Evolutionary conservation across 2,329 filamentous ascomycete genomes (phyloP).

Genomic region (Trichoderma sp.): DNA sequence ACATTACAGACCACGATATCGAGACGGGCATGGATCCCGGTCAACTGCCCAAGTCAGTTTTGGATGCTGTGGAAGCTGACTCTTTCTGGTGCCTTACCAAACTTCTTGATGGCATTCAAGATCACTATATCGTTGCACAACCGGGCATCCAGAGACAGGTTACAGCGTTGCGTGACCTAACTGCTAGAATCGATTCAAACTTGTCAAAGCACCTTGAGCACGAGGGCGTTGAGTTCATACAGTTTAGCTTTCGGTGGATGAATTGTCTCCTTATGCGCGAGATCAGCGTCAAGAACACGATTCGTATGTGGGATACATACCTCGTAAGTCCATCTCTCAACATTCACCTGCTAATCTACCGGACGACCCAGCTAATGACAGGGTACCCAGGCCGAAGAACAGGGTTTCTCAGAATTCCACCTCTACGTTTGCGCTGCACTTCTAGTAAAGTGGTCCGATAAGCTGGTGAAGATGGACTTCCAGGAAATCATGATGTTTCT

Average conservation of each 20-base stretch:
- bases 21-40: slow-evolving; percentile 96
- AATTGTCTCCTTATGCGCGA: slow-evolving; percentile 98
- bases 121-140: slow-evolving; percentile 98
- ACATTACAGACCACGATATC: slow-evolving; percentile 91
- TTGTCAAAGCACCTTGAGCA: slow-evolving; percentile 85
- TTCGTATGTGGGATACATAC: slow-evolving; percentile 99
- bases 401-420: slow-evolving; percentile 97
- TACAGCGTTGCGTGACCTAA: slow-evolving; percentile 81
- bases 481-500: slow-evolving; percentile 99
- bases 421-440: slow-evolving; percentile 98
- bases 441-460: slow-evolving; percentile 95
- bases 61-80: slow-evolving; percentile 96
- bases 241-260: slow-evolving; percentile 99
- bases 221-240: slow-evolving; percentile 95
- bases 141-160: slow-evolving; percentile 96
- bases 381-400: slow-evolving; percentile 77
- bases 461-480: slow-evolving; percentile 95
- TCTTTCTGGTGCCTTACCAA: slow-evolving; percentile 99
- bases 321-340: slow-evolving; percentile 59
- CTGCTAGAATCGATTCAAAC: slow-evolving; percentile 78
- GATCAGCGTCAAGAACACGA: slow-evolving; percentile 92
- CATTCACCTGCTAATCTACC: background rate
- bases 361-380: background rate
- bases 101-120: slow-evolving; percentile 95
- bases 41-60: slow-evolving; percentile 81